Evolutionary conservation across 1,284 basidiomycete species (phyloP), one percentile per base, ranked within the genome.

Genomic region (Papiliotrema nemorosa): DNA sequence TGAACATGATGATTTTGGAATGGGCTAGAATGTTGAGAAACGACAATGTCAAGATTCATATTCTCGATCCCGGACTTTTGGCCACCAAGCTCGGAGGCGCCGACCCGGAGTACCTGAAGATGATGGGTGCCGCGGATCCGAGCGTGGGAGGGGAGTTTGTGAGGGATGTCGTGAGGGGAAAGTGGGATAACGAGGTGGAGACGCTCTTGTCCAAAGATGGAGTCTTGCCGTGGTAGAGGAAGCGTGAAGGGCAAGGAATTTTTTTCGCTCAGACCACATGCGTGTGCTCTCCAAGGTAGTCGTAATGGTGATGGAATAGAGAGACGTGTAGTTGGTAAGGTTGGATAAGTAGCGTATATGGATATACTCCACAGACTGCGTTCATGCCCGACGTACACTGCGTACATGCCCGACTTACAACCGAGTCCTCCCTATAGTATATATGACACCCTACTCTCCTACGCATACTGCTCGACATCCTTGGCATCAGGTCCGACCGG

Each of bases 401-500:
- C n/a, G n/a, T n/a, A n/a, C n/a, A n/a, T n/a, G n/a, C n/a, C n/a
- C n/a, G n/a, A n/a, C n/a, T n/a, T n/a, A n/a, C n/a, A n/a, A n/a
- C n/a, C n/a, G n/a, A n/a, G n/a, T n/a, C n/a, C n/a, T n/a, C n/a
- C n/a, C n/a, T n/a, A n/a, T n/a, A n/a, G n/a, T 31, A 31, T 31
- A 31, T 31, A 31, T 31, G 29, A 31, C n/a, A n/a, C n/a, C n/a
- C n/a, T n/a, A n/a, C n/a, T n/a, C n/a, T n/a, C 29, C 29, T 31
- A 31, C 29, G 83, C 81, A 73, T 80, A 87, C 59, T 75, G 76
- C 74, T 78, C 76, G 21, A 86, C 73, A 67, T 88, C 86, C 51
- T 82, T 82, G 20, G 72, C 74, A 47, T 73, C 77, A 0, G 86
- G 87, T 2, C 87, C 86, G 21, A 66, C 67, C 0, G 86, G 86